A percentile compares a stretch with the other conserved stretches of the same genome.
These are phyloP conservation scores for Calonectria crousiana DNA, from an alignment of 2,329 filamentous ascomycete species.

Conservation along the genomic window DNA sequence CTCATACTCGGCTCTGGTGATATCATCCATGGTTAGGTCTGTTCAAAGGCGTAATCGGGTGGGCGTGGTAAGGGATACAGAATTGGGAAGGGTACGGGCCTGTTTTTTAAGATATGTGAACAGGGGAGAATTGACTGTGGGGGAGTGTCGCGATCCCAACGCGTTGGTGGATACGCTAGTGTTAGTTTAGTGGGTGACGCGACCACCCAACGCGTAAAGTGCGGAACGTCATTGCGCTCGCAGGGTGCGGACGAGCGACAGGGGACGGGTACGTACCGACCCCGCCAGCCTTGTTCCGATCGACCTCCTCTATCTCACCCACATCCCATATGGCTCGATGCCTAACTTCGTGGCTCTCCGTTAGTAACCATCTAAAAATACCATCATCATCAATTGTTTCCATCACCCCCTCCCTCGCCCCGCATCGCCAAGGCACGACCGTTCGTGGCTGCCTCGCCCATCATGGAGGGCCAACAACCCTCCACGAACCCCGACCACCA, in stretches of 20 bases:
- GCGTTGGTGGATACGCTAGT: conserved; percentile 25
- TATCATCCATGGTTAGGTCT: conserved; percentile 59
- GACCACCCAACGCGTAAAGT: conserved; percentile 40
- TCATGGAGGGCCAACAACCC: not conserved
- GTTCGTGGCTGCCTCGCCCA: not conserved
- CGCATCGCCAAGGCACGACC: not conserved
- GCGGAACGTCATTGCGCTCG: conserved; percentile 34
- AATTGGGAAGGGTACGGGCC: not conserved
- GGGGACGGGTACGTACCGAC: conserved; percentile 2
- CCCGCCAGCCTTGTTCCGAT: not conserved
- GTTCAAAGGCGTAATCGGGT: not conserved
- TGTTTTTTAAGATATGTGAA: not conserved
- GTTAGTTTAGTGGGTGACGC: conserved; percentile 32
- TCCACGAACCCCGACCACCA: conserved; percentile 41
- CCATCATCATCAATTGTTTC: not conserved
- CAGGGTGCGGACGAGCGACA: conserved; percentile 22
- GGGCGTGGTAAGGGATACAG: not conserved
- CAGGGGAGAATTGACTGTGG: conserved; percentile 21
- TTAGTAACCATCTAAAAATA: not conserved
- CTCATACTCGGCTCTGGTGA: conserved; percentile 60
- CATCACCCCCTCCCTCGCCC: not conserved
- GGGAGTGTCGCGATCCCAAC: conserved; percentile 35
- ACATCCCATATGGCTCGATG: not conserved
- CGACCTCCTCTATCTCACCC: not conserved
- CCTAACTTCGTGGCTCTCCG: not conserved